Conservation (phyloP, 495 filamentous ascomycete genomes). For the Xylaria bambusicola region DNA sequence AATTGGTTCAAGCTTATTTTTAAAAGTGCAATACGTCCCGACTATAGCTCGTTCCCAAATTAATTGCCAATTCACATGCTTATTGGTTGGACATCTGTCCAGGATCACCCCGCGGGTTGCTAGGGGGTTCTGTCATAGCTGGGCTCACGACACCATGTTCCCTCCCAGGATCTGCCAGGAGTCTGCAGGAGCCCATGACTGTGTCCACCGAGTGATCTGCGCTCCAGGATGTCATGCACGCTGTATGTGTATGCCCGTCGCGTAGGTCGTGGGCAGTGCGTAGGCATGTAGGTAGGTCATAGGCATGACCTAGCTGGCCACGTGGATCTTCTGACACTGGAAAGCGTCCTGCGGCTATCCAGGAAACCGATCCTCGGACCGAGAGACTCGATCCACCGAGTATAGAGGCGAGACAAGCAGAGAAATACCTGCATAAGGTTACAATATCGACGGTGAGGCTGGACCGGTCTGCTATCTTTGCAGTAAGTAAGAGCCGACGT, state of each 20-base stretch:
- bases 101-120: background rate
- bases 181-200: conserved; percentile 2
- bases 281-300: background rate
- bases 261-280: background rate
- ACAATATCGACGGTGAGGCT: conserved; percentile 20
- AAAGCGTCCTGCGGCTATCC: background rate
- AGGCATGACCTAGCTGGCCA: background rate
- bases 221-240: background rate
- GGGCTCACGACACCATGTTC: background rate
- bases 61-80: conserved; percentile 6
- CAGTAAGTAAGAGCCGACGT: background rate
- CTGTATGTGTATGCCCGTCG: background rate
- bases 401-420: background rate
- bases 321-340: conserved; percentile 15
- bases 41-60: background rate
- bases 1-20: conserved; percentile 10
- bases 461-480: background rate
- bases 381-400: background rate
- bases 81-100: background rate
- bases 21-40: background rate
- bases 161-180: no score
- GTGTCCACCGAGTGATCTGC: conserved; percentile 1
- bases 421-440: conserved; percentile 12
- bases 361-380: background rate
- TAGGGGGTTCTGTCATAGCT: background rate